Evolutionary conservation across 2,329 filamentous ascomycete species (phyloP).

Genomic region (Arachnopeziza araneosa): DNA sequence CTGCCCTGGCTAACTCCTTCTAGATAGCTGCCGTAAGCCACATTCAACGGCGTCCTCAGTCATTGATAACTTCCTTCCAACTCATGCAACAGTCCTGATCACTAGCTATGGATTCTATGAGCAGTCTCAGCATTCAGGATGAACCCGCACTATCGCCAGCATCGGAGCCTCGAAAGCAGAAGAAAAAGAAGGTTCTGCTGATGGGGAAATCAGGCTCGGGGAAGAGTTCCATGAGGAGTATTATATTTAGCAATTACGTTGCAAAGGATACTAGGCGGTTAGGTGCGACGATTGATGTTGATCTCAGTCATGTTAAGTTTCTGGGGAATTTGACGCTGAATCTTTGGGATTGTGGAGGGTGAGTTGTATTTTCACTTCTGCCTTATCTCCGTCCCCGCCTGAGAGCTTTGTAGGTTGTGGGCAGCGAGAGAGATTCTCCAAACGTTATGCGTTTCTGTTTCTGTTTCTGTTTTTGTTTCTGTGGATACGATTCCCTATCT

Average conservation of each 20-base stretch:
- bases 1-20: constrained; percentile 2
- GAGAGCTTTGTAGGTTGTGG: neutral
- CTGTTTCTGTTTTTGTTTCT: too few relatives aligned
- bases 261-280: constrained; percentile 89
- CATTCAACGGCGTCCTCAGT: neutral
- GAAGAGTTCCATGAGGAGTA: constrained; percentile 97
- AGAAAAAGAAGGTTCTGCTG: constrained; percentile 81
- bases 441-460: neutral
- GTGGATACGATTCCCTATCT: too few relatives aligned
- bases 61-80: neutral
- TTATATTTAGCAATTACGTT: constrained; percentile 99
- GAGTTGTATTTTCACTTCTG: constrained; percentile 27
- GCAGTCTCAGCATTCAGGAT: constrained; percentile 22
- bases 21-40: neutral
- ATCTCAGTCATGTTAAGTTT: constrained; percentile 98
- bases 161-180: constrained; percentile 45
- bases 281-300: constrained; percentile 95
- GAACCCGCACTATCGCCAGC: constrained; percentile 18
- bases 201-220: constrained; percentile 97
- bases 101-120: constrained; percentile 15
- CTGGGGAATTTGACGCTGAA: constrained; percentile 96
- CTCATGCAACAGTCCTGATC: neutral
- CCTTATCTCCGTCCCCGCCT: neutral
- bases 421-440: neutral
- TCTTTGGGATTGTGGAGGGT: constrained; percentile 96